Base-by-base conservation (phyloP, 768 basidiomycete genomes). In the Panus rudis region DNA sequence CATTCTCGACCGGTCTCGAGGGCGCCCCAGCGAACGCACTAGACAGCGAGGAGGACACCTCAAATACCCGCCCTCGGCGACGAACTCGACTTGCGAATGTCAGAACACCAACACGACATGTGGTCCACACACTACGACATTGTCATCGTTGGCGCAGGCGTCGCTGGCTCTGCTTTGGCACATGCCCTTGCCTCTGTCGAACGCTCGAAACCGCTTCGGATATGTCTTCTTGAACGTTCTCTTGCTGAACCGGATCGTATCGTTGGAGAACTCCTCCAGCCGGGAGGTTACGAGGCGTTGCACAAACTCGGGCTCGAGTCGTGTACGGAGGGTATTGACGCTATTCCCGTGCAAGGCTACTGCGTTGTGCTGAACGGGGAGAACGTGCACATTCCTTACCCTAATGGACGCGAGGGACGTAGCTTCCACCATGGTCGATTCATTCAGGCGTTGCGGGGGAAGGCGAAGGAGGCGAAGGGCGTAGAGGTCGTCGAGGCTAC, bases 361-460 rank as follows among this genome's bases (percentile, higher is more conserved):
- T 88, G 85, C 56, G 82, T 96, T 33, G 68, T 84, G 44, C 71
- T 81, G 41, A 65, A 64, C 24, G 81, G 75, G 38, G 70, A 75
- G 57, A 71, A 71, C 30, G 92, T 97, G 19, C 82, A 84, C 42
- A 93, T 96, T 43, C 92, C 92, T 1, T 98, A 98, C 59, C 92
- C 92, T 0, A 68, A 65, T 25, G 66, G 62, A 3, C 59, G 77
- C 43, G 75, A 89, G 53, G 93, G 94, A 0, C 66, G 90, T 39
- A 81, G 81, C 43, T 98, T 99, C 61, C 94, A 98, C 64, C 94
- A 98, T 60, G 96, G 96, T 4, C 71, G 79, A 45, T 90, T 99
- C 52, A 77, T 99, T 50, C 81, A 83, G 72, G 70, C 74, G 19
- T 65, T 99, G 37, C 72, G 96, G 39, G 72, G 69, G 33, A 78